Evolutionary conservation across 179 eudicot species (phyloP).

Genomic region (Gypsophila paniculata): DNA sequence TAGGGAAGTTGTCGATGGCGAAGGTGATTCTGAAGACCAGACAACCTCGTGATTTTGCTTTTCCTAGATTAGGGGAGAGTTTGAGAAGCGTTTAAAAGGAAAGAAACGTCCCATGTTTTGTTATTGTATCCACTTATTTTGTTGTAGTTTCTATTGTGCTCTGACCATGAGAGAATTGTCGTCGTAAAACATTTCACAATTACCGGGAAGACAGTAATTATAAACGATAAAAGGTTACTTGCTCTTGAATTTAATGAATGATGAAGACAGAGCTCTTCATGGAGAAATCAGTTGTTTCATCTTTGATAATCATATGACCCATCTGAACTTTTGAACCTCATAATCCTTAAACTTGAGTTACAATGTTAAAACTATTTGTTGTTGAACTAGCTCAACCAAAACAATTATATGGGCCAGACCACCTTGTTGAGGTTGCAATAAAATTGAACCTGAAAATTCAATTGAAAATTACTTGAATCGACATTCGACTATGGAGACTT

Average conservation of each 20-base stretch:
- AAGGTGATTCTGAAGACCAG: slow-evolving; percentile 23
- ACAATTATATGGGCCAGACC: too few species aligned
- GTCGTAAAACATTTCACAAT: slow-evolving; percentile 2
- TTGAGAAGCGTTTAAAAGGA: background rate
- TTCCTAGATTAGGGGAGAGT: slow-evolving; percentile 19
- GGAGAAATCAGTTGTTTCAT: background rate
- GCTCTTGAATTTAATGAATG: background rate
- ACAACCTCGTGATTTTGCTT: slow-evolving; percentile 14
- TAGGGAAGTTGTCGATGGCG: slow-evolving; percentile 19
- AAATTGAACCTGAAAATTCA: too few species aligned
- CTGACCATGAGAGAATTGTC: slow-evolving; percentile 12
- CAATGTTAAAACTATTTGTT: too few species aligned
- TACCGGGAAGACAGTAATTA: slow-evolving; percentile 12
- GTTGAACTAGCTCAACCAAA: too few species aligned
- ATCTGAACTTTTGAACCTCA: background rate
- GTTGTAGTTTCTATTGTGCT: slow-evolving; percentile 1
- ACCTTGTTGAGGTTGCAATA: too few species aligned
- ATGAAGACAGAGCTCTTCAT: background rate
- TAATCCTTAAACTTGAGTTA: too few species aligned
- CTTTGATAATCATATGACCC: background rate
- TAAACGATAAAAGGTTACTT: background rate
- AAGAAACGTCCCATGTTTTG: background rate
- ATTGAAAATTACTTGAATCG: too few species aligned
- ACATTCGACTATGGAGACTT: too few species aligned
- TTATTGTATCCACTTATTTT: slow-evolving; percentile 13